Base-by-base conservation (phyloP, 768 basidiomycete species). In the Mycena capillaripes region DNA sequence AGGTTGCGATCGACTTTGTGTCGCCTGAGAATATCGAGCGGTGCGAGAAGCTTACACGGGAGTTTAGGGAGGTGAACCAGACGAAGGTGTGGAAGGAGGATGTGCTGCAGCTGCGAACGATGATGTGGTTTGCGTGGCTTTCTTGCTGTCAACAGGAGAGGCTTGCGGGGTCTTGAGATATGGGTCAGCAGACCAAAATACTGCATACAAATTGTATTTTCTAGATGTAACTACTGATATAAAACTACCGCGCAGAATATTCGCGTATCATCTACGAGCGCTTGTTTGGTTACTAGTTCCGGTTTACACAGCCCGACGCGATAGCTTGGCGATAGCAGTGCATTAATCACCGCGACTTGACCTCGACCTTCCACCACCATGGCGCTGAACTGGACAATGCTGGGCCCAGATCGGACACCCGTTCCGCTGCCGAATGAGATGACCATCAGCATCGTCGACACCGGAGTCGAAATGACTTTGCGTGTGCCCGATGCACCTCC, bases 71-170 rank as follows among this genome's bases (percentile, higher is more conserved):
- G 79, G 95, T 97, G 83, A 97, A 97, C 78, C 91, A 93, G 80
- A 89, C 89, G 60, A 91, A 91, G 86, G 92, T 89, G 50, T 98
- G 97, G 97, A 97, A 97, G 81, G 93, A 96, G 79, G 97, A 98
- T 78, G 94, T 97, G 6, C 85, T 98, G 76, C 95, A 97, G 83
- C 86, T 98, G 72, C 88, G 93, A 69, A 94, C 92, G 68, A 96
- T 96, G 91, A 93, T 98, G 90, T 96, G 96, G 93, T 97, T 94
- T 77, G 93, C 94, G 38, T 97, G 95, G 95, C 82, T 94, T 76
- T 92, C 92, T 57, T 93, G 93, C 68, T 80, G 81, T 58, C 81
- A 77, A 38, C 83, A 80, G 70, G 86, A 87, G 55, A 70, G 71
- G 29, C 32, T 44, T 17, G 55, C 34, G 34, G 25, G 25, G 36